A percentile compares a stretch with the other conserved stretches of the same genome.
These are phyloP conservation scores for Massospora cicadina DNA, from an alignment of 371 early-diverging fungal genomes.

Conservation along the genomic window DNA sequence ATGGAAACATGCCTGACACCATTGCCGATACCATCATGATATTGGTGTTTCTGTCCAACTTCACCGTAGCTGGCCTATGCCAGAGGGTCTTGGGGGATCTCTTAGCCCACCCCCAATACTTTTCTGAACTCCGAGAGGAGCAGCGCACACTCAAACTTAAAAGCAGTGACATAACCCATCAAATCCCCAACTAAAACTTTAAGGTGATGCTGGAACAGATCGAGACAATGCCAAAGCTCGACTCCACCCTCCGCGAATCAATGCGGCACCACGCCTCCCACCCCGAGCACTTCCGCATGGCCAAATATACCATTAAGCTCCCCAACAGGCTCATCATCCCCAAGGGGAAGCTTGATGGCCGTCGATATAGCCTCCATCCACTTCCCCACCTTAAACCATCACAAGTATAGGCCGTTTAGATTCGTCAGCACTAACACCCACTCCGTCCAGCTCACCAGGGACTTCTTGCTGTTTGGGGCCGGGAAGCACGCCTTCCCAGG, in stretches of 20 bases:
- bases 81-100: not conserved
- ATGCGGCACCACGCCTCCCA: not conserved
- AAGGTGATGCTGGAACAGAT: not conserved
- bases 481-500: constrained; percentile 2
- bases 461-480: not conserved
- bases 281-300: not conserved
- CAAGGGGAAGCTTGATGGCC: not conserved
- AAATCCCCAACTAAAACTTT: not conserved
- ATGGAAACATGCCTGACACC: not conserved
- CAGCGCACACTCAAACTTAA: too few relatives aligned
- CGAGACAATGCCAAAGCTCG: not conserved
- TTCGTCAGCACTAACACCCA: not conserved
- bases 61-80: not conserved
- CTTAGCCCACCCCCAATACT: not conserved
- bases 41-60: not conserved
- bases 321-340: not conserved
- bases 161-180: not conserved
- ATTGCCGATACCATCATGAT: not conserved
- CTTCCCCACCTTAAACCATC: not conserved
- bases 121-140: not conserved
- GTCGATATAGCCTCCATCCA: not conserved
- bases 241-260: not conserved
- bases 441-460: not conserved
- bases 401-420: not conserved
- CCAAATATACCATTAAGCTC: not conserved